Conservation (phyloP, 2,329 filamentous ascomycete species). For the Hypoxylon rubiginosum region DNA sequence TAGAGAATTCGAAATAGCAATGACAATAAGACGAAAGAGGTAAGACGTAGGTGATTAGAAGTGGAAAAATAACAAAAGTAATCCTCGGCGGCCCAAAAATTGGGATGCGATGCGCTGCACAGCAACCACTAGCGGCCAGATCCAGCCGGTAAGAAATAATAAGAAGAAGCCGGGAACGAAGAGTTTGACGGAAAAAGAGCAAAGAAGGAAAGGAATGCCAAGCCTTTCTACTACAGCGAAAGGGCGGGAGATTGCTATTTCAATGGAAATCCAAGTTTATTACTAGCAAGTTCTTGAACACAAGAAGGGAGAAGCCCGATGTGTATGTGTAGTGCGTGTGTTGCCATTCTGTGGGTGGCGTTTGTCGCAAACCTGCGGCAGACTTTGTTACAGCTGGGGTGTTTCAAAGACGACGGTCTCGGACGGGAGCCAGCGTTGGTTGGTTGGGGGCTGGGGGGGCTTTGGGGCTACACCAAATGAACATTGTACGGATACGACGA, state of each 20-base stretch:
- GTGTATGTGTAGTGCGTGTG: too few species aligned
- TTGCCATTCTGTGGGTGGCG: slow-evolving; percentile 21
- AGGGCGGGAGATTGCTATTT: slow-evolving; percentile 32
- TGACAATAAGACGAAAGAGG: not conserved
- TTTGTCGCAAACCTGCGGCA: slow-evolving; percentile 42
- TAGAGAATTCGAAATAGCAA: slow-evolving; percentile 6
- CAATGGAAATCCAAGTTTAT: slow-evolving; percentile 15
- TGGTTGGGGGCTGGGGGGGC: too few species aligned
- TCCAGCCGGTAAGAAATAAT: slow-evolving; percentile 15
- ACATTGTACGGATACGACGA: not conserved
- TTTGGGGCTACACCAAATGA: not conserved
- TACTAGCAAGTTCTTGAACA: not conserved
- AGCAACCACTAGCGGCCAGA: slow-evolving; percentile 33
- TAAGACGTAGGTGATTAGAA: slow-evolving; percentile 2
- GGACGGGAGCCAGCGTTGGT: slow-evolving; percentile 22
- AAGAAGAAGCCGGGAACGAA: slow-evolving; percentile 5
- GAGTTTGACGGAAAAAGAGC: slow-evolving; percentile 9
- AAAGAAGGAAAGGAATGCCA: slow-evolving; percentile 35
- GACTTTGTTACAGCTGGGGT: slow-evolving; percentile 41
- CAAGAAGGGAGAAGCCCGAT: too few species aligned
- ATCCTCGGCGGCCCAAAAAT: slow-evolving; percentile 6
- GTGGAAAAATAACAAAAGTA: slow-evolving; percentile 7
- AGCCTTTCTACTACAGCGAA: slow-evolving; percentile 32
- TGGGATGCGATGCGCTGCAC: slow-evolving; percentile 32
- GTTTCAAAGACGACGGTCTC: slow-evolving; percentile 41